A percentile compares a stretch with the other conserved stretches of the same genome.
Evolutionary conservation across 1,284 basidiomycete genomes (phyloP).

Genomic region (Heterobasidion occidentale): DNA sequence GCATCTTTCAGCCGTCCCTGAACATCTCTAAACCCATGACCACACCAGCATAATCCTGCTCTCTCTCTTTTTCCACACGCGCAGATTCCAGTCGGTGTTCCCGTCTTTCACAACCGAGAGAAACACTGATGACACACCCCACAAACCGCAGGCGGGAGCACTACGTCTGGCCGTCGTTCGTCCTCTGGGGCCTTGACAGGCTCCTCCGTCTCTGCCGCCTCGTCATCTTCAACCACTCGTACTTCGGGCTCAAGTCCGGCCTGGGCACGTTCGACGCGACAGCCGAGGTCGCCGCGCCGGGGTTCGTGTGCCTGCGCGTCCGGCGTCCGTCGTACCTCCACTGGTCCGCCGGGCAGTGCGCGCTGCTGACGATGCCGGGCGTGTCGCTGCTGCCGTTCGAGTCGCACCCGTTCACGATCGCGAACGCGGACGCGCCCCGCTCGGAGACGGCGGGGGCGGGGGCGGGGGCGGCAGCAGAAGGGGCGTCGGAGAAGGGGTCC

Average conservation of each 20-base stretch:
- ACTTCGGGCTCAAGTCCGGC: slow-evolving; percentile 22
- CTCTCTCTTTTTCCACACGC: slow-evolving; percentile 26
- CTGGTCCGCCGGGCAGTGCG: slow-evolving; percentile 46
- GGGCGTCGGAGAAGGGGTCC: too few species aligned
- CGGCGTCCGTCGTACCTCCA: slow-evolving; percentile 29
- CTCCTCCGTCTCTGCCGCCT: slow-evolving; percentile 42
- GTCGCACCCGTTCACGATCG: slow-evolving; percentile 47
- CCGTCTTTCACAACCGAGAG: too few species aligned
- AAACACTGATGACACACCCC: too few species aligned
- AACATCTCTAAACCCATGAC: not conserved
- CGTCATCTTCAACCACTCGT: slow-evolving; percentile 41
- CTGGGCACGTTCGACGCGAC: slow-evolving; percentile 27
- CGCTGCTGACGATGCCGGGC: slow-evolving; percentile 35
- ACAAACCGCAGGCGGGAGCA: slow-evolving; percentile 17
- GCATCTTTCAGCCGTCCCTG: not conserved
- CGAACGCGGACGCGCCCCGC: slow-evolving; percentile 16
- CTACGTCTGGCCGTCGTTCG: slow-evolving; percentile 49
- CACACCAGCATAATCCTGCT: slow-evolving; percentile 14
- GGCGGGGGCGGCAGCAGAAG: too few species aligned
- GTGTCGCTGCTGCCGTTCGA: slow-evolving; percentile 36
- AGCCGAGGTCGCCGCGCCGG: slow-evolving; percentile 37
- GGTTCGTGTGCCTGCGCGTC: slow-evolving; percentile 44
- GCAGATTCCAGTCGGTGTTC: not conserved
- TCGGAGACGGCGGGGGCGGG: too few species aligned
- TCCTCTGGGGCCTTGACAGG: slow-evolving; percentile 59